These are phyloP conservation scores for Pelagophyceae sp. DNA, from an alignment of 352 stramenopile species.

Conservation along the genomic window DNA sequence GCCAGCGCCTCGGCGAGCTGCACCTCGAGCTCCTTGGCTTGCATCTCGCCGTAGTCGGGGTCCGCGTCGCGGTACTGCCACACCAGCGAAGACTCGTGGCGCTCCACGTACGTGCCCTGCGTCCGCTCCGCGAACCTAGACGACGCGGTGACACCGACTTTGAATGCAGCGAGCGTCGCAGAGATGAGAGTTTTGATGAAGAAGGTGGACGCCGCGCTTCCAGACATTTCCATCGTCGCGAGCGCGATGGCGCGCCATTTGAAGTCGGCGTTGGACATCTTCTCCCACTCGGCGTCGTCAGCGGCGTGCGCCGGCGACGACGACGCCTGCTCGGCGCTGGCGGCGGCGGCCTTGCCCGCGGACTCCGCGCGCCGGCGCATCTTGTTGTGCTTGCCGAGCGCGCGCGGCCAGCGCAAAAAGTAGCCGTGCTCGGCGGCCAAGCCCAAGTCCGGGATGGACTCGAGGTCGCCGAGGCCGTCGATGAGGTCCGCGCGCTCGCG, in stretches of 20 bases:
- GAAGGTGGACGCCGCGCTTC: constrained; percentile 41
- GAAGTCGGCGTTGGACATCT: background rate
- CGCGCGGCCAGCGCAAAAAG: constrained; percentile 84
- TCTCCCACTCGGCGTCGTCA: constrained; percentile 27
- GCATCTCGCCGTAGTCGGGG: constrained; percentile 94
- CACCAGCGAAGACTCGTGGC: constrained; percentile 93
- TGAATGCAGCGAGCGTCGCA: constrained; percentile 69
- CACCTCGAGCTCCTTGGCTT: constrained; percentile 93
- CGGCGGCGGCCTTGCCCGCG: background rate
- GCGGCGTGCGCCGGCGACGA: constrained; percentile 29
- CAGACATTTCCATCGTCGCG: background rate
- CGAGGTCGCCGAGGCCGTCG: constrained; percentile 68
- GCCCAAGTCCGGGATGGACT: constrained; percentile 75
- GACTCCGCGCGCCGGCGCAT: constrained; percentile 5
- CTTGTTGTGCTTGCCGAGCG: constrained; percentile 35
- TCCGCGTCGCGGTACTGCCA: constrained; percentile 99
- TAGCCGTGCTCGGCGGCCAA: constrained; percentile 96
- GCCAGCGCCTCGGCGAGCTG: constrained; percentile 88
- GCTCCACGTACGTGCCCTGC: constrained; percentile 97
- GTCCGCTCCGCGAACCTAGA: constrained; percentile 98
- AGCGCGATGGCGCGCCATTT: background rate
- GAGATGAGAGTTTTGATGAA: constrained; percentile 45
- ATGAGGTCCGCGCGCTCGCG: constrained; percentile 86
- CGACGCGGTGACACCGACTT: constrained; percentile 86
- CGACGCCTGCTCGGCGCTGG: background rate